phyloP scores from a whole-genome alignment of 2,329 filamentous ascomycete species.

The Tolypocladium capitatum region DNA sequence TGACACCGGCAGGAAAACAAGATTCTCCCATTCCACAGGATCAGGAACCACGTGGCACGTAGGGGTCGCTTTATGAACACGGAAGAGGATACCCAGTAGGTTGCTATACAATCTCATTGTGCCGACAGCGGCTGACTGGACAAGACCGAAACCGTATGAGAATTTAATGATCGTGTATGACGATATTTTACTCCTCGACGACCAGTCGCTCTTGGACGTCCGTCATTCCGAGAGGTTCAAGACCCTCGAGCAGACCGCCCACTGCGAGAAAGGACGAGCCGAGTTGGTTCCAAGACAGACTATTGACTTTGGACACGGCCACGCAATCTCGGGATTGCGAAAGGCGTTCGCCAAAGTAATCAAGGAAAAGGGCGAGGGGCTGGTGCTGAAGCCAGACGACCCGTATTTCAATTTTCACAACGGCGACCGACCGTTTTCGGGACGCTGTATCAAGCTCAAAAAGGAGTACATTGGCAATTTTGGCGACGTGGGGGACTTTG shows the following conservation, averaged over 20 bases:
- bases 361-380: conserved; percentile 55
- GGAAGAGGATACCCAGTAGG: conserved; percentile 54
- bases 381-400: conserved; percentile 68
- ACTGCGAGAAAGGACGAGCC: conserved; percentile 43
- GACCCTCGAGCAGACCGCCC: conserved; percentile 42
- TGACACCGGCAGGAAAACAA: conserved; percentile 30
- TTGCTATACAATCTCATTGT: conserved; percentile 1
- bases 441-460: conserved; percentile 68
- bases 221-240: conserved; percentile 47
- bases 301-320: conserved; percentile 48
- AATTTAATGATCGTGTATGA: conserved; percentile 51
- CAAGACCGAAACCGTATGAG: conserved; percentile 34
- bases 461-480: conserved; percentile 69
- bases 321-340: conserved; percentile 41
- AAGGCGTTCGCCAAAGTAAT: conserved; percentile 56
- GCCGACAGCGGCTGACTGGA: conserved; percentile 7
- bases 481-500: conserved; percentile 75
- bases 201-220: conserved; percentile 33
- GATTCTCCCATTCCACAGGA: conserved; percentile 67
- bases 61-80: conserved; percentile 58
- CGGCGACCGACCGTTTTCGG: conserved; percentile 22
- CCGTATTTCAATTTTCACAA: conserved; percentile 55
- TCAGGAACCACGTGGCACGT: conserved; percentile 65
- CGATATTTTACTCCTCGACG: conserved; percentile 41
- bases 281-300: conserved; percentile 53